Conservation (phyloP, 2,329 filamentous ascomycete genomes). For the Sordariomycetes sp. region DNA sequence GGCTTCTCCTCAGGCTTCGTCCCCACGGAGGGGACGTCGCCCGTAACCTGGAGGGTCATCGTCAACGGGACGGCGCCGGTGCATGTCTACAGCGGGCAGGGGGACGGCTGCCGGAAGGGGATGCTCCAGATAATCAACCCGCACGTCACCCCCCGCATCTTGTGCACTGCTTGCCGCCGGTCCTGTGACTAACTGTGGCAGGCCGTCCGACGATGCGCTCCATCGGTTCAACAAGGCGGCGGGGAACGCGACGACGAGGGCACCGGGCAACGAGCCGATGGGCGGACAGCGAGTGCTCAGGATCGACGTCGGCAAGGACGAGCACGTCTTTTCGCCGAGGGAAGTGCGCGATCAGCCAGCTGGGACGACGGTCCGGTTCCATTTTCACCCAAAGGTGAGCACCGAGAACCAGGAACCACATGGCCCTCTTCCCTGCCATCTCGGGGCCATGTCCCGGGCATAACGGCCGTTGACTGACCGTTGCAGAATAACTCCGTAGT, state of each 20-base stretch:
- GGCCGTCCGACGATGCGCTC: not conserved
- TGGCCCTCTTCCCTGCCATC: not conserved
- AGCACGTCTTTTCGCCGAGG: slow-evolving; percentile 17
- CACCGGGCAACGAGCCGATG: slow-evolving; percentile 8
- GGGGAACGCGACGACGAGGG: not conserved
- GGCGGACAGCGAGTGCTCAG: slow-evolving; percentile 18
- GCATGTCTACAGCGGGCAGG: slow-evolving; percentile 34
- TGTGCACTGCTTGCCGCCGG: not conserved
- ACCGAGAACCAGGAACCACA: not conserved
- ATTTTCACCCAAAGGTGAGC: slow-evolving; percentile 16
- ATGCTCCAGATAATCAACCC: slow-evolving; percentile 25
- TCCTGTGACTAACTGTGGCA: not conserved
- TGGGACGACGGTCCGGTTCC: slow-evolving; percentile 19
- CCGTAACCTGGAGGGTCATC: slow-evolving; percentile 27
- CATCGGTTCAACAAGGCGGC: not conserved
- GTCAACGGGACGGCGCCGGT: slow-evolving; percentile 30
- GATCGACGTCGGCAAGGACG: slow-evolving; percentile 18
- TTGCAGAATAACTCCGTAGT: slow-evolving; percentile 21
- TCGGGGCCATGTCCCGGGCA: not conserved
- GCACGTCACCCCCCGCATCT: not conserved
- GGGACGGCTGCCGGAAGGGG: slow-evolving; percentile 28
- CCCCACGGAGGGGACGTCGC: slow-evolving; percentile 3
- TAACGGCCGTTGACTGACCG: not conserved
- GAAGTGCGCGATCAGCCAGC: slow-evolving; percentile 16
- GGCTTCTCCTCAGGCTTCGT: slow-evolving; percentile 29